Evolutionary conservation across 2,329 filamentous ascomycete species (phyloP).

Genomic region (Spiromastix sp.): DNA sequence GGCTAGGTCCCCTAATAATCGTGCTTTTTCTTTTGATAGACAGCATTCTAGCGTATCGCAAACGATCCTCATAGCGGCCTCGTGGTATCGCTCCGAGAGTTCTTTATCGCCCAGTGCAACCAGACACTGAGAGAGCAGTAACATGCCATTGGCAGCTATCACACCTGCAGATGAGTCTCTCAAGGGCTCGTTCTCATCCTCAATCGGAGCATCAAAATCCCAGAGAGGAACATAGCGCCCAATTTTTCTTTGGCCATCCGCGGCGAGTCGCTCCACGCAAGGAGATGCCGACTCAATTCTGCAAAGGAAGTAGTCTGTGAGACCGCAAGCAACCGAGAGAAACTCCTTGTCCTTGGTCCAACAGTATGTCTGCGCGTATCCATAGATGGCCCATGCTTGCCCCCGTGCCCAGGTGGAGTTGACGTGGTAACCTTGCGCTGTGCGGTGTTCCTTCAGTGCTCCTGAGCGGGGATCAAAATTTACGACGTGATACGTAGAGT

Average conservation of each 20-base stretch:
- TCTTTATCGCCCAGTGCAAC: constrained; percentile 3
- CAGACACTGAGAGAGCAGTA: constrained; percentile 17
- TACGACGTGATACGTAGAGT: constrained; percentile 14
- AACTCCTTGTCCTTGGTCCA: constrained; percentile 23
- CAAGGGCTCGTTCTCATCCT: constrained; percentile 13
- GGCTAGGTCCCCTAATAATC: background rate
- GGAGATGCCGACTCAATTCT: constrained; percentile 8
- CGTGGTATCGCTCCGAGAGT: constrained; percentile 7
- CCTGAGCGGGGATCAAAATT: constrained; percentile 12
- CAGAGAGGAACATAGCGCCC: constrained; percentile 13
- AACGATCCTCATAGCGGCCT: constrained; percentile 8
- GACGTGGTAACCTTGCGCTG: constrained; percentile 16
- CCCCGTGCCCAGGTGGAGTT: constrained; percentile 18
- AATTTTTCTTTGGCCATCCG: background rate
- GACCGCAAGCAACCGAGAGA: constrained; percentile 10
- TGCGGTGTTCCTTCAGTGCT: constrained; percentile 12
- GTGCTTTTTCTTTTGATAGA: constrained; percentile 5
- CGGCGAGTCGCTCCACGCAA: constrained; percentile 1
- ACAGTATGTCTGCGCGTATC: constrained; percentile 30
- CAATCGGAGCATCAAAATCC: constrained; percentile 14
- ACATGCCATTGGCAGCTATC: constrained; percentile 32
- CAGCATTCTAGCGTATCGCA: constrained; percentile 9
- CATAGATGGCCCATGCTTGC: constrained; percentile 19
- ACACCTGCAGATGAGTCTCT: constrained; percentile 34
- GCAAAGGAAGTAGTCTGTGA: constrained; percentile 14